Evolutionary conservation across 495 filamentous ascomycete genomes (phyloP).

Genomic region (Neurospora sp.): DNA sequence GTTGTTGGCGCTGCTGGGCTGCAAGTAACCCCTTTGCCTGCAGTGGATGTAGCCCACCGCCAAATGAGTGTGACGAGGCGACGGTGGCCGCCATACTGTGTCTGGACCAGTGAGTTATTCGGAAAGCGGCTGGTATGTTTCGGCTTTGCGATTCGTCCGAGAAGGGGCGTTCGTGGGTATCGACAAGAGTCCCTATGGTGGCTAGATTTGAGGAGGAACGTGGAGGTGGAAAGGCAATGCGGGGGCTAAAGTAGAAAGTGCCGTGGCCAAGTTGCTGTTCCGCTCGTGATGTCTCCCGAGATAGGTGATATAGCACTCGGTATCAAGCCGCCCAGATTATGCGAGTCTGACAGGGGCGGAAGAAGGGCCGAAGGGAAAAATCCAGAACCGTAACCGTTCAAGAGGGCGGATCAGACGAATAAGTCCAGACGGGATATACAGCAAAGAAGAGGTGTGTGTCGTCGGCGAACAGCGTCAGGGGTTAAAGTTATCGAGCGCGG

Average conservation of each 20-base stretch:
- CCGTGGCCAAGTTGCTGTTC: not conserved
- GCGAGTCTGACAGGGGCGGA: not conserved
- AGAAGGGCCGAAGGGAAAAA: not conserved
- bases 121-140: not conserved
- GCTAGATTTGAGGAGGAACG: not conserved
- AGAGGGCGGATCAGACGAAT: not conserved
- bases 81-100: constrained; percentile 24
- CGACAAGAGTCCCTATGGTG: not conserved
- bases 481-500: not conserved
- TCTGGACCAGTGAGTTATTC: not conserved
- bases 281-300: not conserved
- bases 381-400: not conserved
- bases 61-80: constrained; percentile 18
- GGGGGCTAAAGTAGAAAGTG: not conserved
- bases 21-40: constrained; percentile 16
- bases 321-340: not conserved
- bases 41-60: constrained; percentile 22
- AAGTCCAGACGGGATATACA: not conserved
- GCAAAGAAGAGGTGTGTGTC: not conserved
- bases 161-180: not conserved
- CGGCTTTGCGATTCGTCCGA: not conserved
- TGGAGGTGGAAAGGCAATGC: not conserved
- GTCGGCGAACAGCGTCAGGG: not conserved
- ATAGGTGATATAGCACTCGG: not conserved
- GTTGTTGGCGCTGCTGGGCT: constrained; percentile 9